Evolutionary conservation across 495 filamentous ascomycete species (phyloP).

Genomic region (Cercophora scortea): DNA sequence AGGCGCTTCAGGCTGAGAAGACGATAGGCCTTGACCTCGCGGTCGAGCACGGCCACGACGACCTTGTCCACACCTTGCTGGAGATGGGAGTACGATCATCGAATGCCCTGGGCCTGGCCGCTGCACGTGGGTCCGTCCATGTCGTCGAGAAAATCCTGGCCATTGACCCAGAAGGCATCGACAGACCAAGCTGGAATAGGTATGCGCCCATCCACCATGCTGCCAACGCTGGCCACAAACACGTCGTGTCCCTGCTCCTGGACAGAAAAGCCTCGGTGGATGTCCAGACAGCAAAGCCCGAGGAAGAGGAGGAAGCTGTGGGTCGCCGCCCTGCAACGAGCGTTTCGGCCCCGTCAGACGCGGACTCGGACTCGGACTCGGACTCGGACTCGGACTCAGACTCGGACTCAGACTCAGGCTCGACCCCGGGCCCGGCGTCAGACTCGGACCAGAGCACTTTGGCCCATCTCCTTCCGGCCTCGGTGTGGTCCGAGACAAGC

Average conservation of each 20-base stretch:
- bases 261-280: not conserved
- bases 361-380: not conserved
- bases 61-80: not conserved
- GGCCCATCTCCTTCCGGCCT: not conserved
- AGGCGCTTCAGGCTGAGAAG: not conserved
- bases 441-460: not conserved
- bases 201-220: not conserved
- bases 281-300: not conserved
- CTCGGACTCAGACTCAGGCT: not conserved
- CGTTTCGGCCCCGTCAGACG: not conserved
- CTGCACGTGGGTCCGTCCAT: not conserved
- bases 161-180: not conserved
- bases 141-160: not conserved
- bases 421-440: not conserved
- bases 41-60: not conserved
- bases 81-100: not conserved
- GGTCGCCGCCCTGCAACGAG: no score
- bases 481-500: not conserved
- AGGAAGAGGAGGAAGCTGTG: no score
- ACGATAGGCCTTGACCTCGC: not conserved
- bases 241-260: not conserved
- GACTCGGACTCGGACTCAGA: not conserved
- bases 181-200: not conserved
- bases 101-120: not conserved
- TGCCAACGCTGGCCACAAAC: not conserved